Base-by-base conservation (phyloP, 306 rosid genomes). In the Lagenaria siceraria region DNA sequence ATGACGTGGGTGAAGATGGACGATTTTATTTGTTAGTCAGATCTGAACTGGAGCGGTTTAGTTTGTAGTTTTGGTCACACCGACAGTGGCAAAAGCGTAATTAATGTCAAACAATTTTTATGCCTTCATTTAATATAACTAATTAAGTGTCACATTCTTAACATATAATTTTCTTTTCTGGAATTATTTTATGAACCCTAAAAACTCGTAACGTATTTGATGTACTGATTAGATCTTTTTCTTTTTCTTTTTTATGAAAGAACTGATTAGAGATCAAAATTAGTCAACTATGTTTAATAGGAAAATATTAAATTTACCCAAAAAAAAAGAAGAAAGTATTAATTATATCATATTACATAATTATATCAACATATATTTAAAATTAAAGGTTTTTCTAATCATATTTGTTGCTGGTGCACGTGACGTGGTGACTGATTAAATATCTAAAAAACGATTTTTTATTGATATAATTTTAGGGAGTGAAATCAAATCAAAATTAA, bases 21-120 rank as follows among this genome's bases (percentile, higher is more conserved):
- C 7, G 49, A 22, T 43, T 69, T 69, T 0, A 33, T 6, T 10
- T 6, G n/a, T 63, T n/a, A 19, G 4, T 24, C 1, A 5, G 7
- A 42, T 69, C 35, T 42, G 35, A 22, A 29, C 75, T 69, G n/a
- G 35, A 43, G 54, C 54, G 35, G 75, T 38, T 12, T 69, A 21
- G 6, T 69, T 11, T n/a, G 2, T 43, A 24, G 3, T 24, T 43
- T 56, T 21, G 4, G 46, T 13, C 25, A 42, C 85, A 78, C 86
- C 87, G 84, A 86, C 87, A 78, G 76, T 79, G 89, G 82, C 81
- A 74, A 78, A 10, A 5, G 22, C 71, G 81, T 84, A 78, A 79
- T 77, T 60, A 6, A 43, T 6, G 6, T 21, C 17, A 21, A 42
- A 75, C 58, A 66, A 77, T 38, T 29, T 25, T 66, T 78, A 77